Base-by-base conservation (phyloP, 306 rosid genomes). In the Benincasa hispida region DNA sequence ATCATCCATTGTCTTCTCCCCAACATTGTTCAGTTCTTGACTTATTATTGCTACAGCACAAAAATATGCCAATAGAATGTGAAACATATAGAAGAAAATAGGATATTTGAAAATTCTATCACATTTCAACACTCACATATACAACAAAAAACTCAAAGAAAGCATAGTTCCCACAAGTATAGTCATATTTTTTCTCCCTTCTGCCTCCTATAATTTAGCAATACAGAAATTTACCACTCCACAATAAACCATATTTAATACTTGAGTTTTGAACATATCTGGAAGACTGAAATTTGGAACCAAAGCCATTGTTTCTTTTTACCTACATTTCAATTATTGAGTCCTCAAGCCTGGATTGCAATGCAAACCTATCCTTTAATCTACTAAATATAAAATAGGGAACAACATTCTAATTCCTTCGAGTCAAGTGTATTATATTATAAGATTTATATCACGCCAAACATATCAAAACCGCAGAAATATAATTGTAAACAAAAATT, bases 21-120 rank as follows among this genome's bases (percentile, higher is more conserved):
- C 75, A 68, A 42, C 13, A 22, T 68, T 68, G n/a, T 18, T 22
- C 14, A 47, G 35, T 42, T 68, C 75, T 68, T 68, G 55, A 42
- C 55, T 42, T 68, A n/a, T 41, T 45, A 68, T 21, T 68, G 75
- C 75, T 68, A 14, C 75, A 68, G 75, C 56, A 68, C 35, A 68
- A 68, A 68, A 17, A 30, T 10, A 68, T 47, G 15, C 75, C 54
- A 68, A 24, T 25, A 42, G 56, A 68, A 68, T 68, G 55, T 41
- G 35, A 68, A 42, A 21, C 22, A 68, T 30, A 28, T 41, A 39
- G 54, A 68, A 68, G 55, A 68, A 41, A 42, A 63, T 5, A 68
- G 30, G 21, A 6, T 68, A 14, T 21, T 21, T 24, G 7, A 41
- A 42, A 42, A 14, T 13, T 68, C 54, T 22, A 24, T 42, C 55